phyloP scores from a whole-genome alignment of 2,329 filamentous ascomycete genomes.

The Leptographium lundbergii region DNA sequence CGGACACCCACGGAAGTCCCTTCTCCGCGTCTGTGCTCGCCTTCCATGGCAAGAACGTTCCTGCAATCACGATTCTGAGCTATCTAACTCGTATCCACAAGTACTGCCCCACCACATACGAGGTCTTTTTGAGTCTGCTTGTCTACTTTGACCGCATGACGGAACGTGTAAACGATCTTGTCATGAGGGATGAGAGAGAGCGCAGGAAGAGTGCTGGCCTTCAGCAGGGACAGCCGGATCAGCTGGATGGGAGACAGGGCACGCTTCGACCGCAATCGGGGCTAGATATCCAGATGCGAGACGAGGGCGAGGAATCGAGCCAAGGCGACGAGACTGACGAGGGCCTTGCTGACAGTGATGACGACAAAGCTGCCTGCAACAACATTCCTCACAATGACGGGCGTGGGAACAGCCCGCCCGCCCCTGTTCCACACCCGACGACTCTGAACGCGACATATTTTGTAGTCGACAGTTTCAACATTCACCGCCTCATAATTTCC shows the following conservation, averaged over 20 bases:
- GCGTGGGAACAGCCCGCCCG: not conserved
- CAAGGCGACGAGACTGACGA: conserved; percentile 34
- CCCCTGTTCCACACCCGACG: not conserved
- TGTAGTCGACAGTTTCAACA: conserved; percentile 98
- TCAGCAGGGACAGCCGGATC: conserved; percentile 8
- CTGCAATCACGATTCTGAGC: conserved; percentile 91
- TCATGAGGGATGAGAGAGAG: conserved; percentile 52
- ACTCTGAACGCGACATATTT: conserved; percentile 46
- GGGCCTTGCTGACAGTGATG: conserved; percentile 35
- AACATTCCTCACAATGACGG: not conserved
- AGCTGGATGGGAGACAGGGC: not conserved
- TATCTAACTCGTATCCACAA: conserved; percentile 95
- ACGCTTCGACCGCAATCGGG: not conserved
- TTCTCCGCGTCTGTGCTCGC: conserved; percentile 62
- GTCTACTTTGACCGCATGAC: conserved; percentile 99
- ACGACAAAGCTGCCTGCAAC: conserved; percentile 3
- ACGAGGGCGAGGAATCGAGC: conserved; percentile 18
- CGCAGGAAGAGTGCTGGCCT: conserved; percentile 12
- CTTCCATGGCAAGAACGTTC: conserved; percentile 96
- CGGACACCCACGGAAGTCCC: conserved; percentile 48
- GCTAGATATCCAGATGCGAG: conserved; percentile 1
- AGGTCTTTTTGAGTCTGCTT: conserved; percentile 87
- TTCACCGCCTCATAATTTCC: conserved; percentile 89
- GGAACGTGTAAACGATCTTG: conserved; percentile 77
- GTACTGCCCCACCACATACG: conserved; percentile 96